Conservation (phyloP, 805 yeast species). For the Cyberlindnera maritima region DNA sequence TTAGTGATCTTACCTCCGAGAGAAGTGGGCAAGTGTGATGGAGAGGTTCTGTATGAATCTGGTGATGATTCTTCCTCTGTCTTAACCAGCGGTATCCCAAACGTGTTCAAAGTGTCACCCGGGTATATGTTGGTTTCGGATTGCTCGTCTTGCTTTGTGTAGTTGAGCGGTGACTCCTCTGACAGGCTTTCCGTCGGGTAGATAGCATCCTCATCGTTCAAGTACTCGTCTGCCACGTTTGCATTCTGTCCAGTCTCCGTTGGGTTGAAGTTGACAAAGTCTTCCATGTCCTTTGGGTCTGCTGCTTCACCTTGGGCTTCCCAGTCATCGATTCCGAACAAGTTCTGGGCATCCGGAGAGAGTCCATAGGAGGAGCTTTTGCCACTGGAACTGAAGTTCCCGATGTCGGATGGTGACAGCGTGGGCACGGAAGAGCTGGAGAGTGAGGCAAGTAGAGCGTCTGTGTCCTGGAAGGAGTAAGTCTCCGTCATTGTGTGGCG, state of each 20-base stretch:
- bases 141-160: not conserved
- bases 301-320: slow-evolving; percentile 3
- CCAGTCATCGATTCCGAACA: slow-evolving; percentile 20
- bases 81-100: slow-evolving; percentile 1
- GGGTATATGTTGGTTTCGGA: not conserved
- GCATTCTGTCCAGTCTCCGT: not conserved
- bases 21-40: not conserved
- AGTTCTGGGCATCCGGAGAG: slow-evolving; percentile 21
- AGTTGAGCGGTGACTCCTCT: slow-evolving; percentile 4
- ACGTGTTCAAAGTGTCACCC: not conserved
- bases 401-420: slow-evolving; percentile 24
- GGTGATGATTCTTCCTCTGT: slow-evolving; percentile 10
- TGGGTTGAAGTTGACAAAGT: not conserved
- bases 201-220: slow-evolving; percentile 1
- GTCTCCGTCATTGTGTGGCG: slow-evolving; percentile 3
- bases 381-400: slow-evolving; percentile 16
- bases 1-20: slow-evolving; percentile 32
- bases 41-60: slow-evolving; percentile 8
- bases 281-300: not conserved
- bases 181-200: not conserved
- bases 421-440: slow-evolving; percentile 24
- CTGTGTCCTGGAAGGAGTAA: slow-evolving; percentile 29
- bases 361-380: slow-evolving; percentile 23
- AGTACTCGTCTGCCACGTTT: not conserved
- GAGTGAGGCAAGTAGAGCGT: slow-evolving; percentile 28